Conservation (phyloP, 2,329 filamentous ascomycete genomes). For the Fusarium sp. region DNA sequence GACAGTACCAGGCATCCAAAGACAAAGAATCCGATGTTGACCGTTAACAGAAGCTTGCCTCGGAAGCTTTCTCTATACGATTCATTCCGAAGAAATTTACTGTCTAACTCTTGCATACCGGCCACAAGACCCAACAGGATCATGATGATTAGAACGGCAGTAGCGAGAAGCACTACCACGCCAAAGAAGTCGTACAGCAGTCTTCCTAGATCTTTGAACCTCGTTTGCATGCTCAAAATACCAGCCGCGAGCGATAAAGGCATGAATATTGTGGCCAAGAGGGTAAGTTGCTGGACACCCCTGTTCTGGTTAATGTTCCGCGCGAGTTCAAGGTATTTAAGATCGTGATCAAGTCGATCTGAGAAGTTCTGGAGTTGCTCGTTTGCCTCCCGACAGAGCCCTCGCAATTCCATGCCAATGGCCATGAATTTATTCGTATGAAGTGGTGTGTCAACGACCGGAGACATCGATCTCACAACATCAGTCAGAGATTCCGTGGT, state of each 20-base stretch:
- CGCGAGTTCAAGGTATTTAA: accelerated
- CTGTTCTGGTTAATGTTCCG: accelerated
- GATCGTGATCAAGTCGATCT: accelerated
- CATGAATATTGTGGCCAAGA: accelerated
- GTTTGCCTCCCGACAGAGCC: accelerated
- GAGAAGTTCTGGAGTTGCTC: accelerated
- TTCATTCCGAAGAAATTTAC: no score
- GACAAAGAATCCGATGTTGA: not conserved
- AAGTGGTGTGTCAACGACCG: accelerated
- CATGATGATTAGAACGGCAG: not conserved
- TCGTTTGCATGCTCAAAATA: not conserved
- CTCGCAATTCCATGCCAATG: not conserved
- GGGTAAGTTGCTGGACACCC: accelerated
- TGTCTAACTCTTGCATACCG: accelerated
- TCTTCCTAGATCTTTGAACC: accelerated
- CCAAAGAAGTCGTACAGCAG: not conserved
- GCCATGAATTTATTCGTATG: not conserved
- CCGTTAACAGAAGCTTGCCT: accelerated
- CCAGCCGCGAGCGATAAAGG: accelerated
- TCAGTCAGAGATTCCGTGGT: not conserved
- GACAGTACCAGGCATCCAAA: not conserved
- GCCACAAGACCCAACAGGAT: accelerated
- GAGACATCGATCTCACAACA: accelerated
- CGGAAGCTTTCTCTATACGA: no score
- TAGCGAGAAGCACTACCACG: not conserved